Base-by-base conservation (phyloP, 2,329 filamentous ascomycete species). In the Clonostachys rosea region DNA sequence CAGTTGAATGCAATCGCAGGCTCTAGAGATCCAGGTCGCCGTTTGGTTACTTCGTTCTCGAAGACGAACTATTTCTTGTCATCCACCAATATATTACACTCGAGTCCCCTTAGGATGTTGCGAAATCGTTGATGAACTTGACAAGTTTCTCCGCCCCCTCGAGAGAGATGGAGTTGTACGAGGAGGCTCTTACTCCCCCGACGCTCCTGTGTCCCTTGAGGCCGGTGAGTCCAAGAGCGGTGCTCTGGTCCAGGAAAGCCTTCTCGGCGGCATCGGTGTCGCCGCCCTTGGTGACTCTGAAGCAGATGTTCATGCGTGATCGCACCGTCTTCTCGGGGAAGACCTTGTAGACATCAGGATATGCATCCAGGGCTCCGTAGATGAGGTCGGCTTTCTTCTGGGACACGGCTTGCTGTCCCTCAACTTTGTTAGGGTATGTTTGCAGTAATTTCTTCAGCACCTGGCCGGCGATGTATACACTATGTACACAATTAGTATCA, bases 301-400 rank as follows among this genome's bases (percentile, higher is more conserved):
- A 96, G 75, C 91, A 96, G 49, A 97, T 88, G 68, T 97, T 97
- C 87, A 97, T 96, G 47, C 90, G 76, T 57, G 89, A 95, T 48
- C 91, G 86, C 4, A 79, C 86, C 18, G 73, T 72, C 68, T 87
- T 87, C 55, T 87, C 78, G 0, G 91, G 89, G 0, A 96, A 83
- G 34, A 96, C 65, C 49, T 73, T 76, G 70, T 95, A 97, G n/a
- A 86, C 69, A 0, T 83, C 71, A 0, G 87, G 79, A 56, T 87
- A 75, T 41, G 79, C 80, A 55, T 96, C 92, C 8, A 97, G 75
- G 1, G 83, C 83, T 2, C 66, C 73, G 61, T 99, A 97, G 46
- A 97, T 83, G 34, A 87, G 63, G 14, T 78, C 58, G 0, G 92
- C 86, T 71, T 97, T 97, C 55, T 84, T 70, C 37, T 85, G 74